Evolutionary conservation across 495 filamentous ascomycete genomes (phyloP), one percentile per base, ranked within the genome.

Genomic region (Astrothelium subdiscretum): DNA sequence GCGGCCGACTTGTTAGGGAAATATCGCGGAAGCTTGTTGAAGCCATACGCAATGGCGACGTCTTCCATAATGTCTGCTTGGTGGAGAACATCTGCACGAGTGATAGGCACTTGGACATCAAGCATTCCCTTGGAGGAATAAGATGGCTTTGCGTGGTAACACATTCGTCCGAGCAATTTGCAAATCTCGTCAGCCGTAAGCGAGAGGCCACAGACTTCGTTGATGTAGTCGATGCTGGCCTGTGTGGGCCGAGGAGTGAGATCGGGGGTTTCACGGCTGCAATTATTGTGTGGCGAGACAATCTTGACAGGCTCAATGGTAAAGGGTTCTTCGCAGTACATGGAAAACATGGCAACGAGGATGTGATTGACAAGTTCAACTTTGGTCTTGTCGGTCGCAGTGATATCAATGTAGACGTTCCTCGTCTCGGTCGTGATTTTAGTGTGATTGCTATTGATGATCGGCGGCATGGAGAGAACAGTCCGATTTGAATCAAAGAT

Each of bases 41-140:
- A 99, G 62, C 94, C 94, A 75, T 96, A 95, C 20, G 89, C 89
- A 63, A 98, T 90, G 20, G 91, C 94, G 20, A 94, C 85, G 74
- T 99, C 94, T 75, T 99, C 94, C 94, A 99, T 97, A 68, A 99
- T 90, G 72, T 99, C 94, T 66, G 89, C 91, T 73, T 96, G 87
- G 74, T 99, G 95, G 22, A 99, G 82, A 24, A 99, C 87, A 75
- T 97, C 94, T 6, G 94, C 92, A 29, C 94, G 85, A 43, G 90
- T 97, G 29, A 91, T 84, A 11, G 94, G 94, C 43, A 97, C 80
- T 32, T 84, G 80, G 26, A 97, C 85, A 62, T 92, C 85, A 65
- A 97, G 81, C 40, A 87, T 71, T 65, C 88, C 69, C 62, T 87
- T 79, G 59, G 79, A 72, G 58, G 79, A 71, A 24, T 72, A 69